phyloP scores from a whole-genome alignment of 2,329 filamentous ascomycete species.

The Ophiostoma australiae region DNA sequence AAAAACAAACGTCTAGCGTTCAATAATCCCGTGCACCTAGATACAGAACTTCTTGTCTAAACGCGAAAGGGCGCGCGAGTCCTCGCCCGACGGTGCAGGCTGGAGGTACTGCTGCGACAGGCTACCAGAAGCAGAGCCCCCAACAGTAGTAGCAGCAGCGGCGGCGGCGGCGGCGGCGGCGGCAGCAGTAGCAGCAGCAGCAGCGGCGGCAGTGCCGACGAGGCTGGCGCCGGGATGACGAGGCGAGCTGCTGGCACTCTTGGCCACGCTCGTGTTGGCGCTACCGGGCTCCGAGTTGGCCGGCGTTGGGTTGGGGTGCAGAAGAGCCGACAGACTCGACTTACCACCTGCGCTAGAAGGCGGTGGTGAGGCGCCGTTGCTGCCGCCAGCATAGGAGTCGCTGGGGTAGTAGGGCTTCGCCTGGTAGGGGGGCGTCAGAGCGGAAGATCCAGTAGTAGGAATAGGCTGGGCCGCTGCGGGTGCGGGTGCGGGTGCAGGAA shows the following conservation, averaged over 20 bases:
- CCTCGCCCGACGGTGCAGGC: constrained; percentile 27
- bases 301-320: constrained; percentile 51
- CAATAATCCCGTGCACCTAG: constrained; percentile 18
- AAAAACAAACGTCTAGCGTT: background rate
- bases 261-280: constrained; percentile 36
- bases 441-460: background rate
- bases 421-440: constrained; percentile 30
- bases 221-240: constrained; percentile 32
- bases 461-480: background rate
- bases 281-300: constrained; percentile 42
- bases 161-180: background rate
- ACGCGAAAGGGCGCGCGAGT: constrained; percentile 27
- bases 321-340: constrained; percentile 44
- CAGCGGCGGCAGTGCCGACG: background rate
- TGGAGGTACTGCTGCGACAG: constrained; percentile 27
- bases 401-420: constrained; percentile 31
- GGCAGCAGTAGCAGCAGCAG: background rate
- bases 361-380: constrained; percentile 22
- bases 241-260: constrained; percentile 47
- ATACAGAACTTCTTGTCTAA: constrained; percentile 34
- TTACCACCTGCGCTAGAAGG: constrained; percentile 34
- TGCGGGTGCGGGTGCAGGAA: background rate
- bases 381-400: constrained; percentile 29
- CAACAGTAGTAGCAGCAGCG: background rate
- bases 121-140: background rate